Evolutionary conservation across 2,329 filamentous ascomycete species (phyloP).

Genomic region (Exophiala lecanii-corni): DNA sequence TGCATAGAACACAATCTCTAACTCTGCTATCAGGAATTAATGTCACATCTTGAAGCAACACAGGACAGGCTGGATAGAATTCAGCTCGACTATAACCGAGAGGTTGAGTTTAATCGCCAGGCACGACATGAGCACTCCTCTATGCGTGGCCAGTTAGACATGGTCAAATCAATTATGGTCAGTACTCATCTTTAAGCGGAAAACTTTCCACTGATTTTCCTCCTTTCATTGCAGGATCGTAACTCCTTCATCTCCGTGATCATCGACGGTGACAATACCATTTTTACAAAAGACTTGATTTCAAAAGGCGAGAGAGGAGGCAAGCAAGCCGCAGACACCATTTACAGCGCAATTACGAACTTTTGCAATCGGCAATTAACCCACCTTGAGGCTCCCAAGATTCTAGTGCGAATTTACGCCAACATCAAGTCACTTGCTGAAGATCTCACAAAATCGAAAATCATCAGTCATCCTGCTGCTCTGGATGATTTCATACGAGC

Average conservation of each 20-base stretch:
- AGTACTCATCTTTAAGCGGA: conserved; percentile 13
- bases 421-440: conserved; percentile 50
- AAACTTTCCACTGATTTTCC: no score
- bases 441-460: conserved; percentile 42
- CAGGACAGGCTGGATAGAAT: conserved; percentile 32
- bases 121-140: conserved; percentile 45
- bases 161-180: conserved; percentile 44
- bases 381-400: conserved; percentile 42
- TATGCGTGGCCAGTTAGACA: conserved; percentile 43
- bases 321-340: conserved; percentile 46
- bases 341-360: conserved; percentile 41
- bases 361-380: conserved; percentile 41
- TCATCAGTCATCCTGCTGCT: conserved; percentile 38
- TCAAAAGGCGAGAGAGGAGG: conserved; percentile 50
- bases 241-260: conserved; percentile 53
- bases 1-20: neutral
- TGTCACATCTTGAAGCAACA: conserved; percentile 42
- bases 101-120: conserved; percentile 45
- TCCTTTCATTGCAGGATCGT: conserved; percentile 42
- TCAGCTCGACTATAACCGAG: conserved; percentile 43
- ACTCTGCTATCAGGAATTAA: conserved; percentile 37
- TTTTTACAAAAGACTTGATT: conserved; percentile 50
- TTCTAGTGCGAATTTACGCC: conserved; percentile 51
- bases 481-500: conserved; percentile 52
- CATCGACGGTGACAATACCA: conserved; percentile 53